A percentile compares a stretch with the other conserved stretches of the same genome.
phyloP scores from a whole-genome alignment of 225 moss, liverwort and hornwort genomes.

The Climacium dendroides region DNA sequence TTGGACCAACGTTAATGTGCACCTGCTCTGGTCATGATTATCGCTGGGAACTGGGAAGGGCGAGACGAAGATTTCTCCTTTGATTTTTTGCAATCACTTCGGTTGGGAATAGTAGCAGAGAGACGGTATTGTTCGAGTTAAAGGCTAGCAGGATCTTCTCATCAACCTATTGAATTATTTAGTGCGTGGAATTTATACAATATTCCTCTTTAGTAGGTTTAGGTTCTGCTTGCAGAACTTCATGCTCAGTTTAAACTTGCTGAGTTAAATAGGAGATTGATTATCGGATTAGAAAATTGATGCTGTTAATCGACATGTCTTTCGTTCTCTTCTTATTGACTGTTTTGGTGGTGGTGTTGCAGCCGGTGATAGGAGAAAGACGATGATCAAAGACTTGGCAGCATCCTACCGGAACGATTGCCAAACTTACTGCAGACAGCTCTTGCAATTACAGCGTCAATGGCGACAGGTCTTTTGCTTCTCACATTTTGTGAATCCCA shows the following conservation, averaged over 20 bases:
- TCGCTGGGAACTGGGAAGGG: background rate
- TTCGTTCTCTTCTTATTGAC: background rate
- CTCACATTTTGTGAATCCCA: background rate
- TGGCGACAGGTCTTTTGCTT: slow-evolving; percentile 47
- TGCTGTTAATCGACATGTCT: background rate
- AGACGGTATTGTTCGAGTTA: background rate
- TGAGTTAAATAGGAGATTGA: background rate
- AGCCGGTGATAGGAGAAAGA: slow-evolving; percentile 53
- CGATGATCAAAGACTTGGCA: slow-evolving; percentile 61
- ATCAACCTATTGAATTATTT: background rate
- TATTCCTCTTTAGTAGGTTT: background rate
- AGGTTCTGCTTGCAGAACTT: background rate
- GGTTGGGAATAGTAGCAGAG: background rate
- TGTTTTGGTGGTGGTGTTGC: slow-evolving; percentile 5
- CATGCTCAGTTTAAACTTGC: background rate
- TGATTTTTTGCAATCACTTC: background rate
- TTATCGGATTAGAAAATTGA: background rate
- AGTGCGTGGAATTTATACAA: background rate
- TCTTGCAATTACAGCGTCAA: slow-evolving; percentile 59
- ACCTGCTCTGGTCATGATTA: background rate
- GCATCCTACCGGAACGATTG: slow-evolving; percentile 56
- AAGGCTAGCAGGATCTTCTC: background rate
- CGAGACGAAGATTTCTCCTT: background rate
- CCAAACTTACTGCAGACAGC: slow-evolving; percentile 56
- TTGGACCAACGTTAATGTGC: background rate